Evolutionary conservation across 2,329 filamentous ascomycete species (phyloP).

Genomic region (Phyllosticta citrichinensis): DNA sequence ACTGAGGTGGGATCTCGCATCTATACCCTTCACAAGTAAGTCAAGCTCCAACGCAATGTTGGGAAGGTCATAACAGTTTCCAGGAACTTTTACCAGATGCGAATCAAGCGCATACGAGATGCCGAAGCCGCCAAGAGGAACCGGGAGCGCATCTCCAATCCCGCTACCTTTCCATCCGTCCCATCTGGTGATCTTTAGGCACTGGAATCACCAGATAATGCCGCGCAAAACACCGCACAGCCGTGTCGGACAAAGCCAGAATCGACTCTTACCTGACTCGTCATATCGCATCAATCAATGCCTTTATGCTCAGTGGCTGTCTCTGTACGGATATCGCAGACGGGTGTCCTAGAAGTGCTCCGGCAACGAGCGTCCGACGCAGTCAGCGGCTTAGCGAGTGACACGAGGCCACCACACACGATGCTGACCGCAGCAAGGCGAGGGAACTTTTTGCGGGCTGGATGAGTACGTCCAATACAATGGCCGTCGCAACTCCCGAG

Average conservation of each 20-base stretch:
- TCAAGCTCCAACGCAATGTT: neutral
- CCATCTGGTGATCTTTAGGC: conserved; percentile 47
- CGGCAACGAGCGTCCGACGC: conserved; percentile 5
- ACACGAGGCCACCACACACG: conserved; percentile 2
- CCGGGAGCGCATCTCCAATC: conserved; percentile 67
- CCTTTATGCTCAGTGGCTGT: neutral
- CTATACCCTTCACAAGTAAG: conserved; percentile 72
- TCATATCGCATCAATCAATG: neutral
- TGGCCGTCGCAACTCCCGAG: neutral
- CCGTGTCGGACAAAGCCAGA: neutral
- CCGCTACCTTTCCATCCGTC: conserved; percentile 74
- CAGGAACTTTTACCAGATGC: conserved; percentile 78
- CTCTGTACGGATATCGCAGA: neutral
- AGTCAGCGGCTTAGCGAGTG: conserved; percentile 11
- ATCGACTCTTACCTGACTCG: neutral
- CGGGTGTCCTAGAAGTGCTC: conserved; percentile 6
- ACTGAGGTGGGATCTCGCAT: conserved; percentile 63
- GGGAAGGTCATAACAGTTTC: neutral
- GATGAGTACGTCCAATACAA: neutral
- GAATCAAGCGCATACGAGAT: conserved; percentile 67
- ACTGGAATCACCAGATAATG: neutral
- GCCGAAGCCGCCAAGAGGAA: conserved; percentile 73
- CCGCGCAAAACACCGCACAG: neutral
- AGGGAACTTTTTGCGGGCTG: neutral
- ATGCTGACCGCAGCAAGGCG: conserved; percentile 9